A percentile compares a stretch with the other conserved stretches of the same genome.
Conservation (phyloP, 805 yeast genomes). For the Candida glaebosa region DNA sequence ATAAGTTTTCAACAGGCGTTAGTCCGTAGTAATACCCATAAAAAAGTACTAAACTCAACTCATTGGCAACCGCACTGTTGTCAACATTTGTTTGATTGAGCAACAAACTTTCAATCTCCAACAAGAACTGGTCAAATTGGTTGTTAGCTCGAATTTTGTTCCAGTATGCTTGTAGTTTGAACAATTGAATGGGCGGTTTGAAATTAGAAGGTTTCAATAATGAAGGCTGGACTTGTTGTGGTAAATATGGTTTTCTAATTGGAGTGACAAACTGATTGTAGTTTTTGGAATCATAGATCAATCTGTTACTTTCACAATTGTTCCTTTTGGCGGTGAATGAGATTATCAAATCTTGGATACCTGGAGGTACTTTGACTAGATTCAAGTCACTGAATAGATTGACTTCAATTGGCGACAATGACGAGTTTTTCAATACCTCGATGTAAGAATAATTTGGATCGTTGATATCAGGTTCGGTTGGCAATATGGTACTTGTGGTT, state of each 20-base stretch:
- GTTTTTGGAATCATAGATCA: constrained; percentile 19
- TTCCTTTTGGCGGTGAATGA: constrained; percentile 35
- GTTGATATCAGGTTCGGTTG: constrained; percentile 2
- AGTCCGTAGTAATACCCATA: constrained; percentile 42
- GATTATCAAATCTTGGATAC: constrained; percentile 40
- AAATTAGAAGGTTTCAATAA: constrained; percentile 10
- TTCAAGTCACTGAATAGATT: constrained; percentile 33
- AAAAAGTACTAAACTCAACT: constrained; percentile 36
- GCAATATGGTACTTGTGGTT: background rate
- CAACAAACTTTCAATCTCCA: constrained; percentile 23
- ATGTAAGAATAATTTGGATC: constrained; percentile 13
- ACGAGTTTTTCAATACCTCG: constrained; percentile 28
- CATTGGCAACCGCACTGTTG: constrained; percentile 23
- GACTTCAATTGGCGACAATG: constrained; percentile 27
- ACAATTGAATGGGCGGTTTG: constrained; percentile 33
- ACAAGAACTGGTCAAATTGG: constrained; percentile 30
- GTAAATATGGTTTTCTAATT: constrained; percentile 34
- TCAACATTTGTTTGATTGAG: constrained; percentile 20
- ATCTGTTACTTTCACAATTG: constrained; percentile 16
- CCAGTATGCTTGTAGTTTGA: constrained; percentile 39
- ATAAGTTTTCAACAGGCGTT: constrained; percentile 40
- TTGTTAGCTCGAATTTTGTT: constrained; percentile 33
- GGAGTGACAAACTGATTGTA: constrained; percentile 25
- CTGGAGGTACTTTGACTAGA: constrained; percentile 37
- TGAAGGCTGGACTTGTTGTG: constrained; percentile 19